Conservation (phyloP, 805 yeast species). For the Komagataella phaffii region DNA sequence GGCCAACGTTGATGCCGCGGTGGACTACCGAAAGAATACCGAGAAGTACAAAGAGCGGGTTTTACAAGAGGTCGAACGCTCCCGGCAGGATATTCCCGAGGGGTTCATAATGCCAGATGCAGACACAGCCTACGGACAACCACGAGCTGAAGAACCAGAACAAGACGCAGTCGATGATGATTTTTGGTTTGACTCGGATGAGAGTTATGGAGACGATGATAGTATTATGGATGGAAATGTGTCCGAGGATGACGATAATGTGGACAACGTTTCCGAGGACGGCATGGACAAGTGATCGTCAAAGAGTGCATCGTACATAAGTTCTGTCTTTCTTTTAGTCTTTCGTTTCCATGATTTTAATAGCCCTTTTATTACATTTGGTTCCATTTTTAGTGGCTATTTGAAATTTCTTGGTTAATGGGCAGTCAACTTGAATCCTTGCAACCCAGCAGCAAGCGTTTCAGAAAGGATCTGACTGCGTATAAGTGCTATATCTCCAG, state of each 20-base stretch:
- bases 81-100: constrained; percentile 75
- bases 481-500: not conserved
- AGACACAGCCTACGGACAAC: constrained; percentile 41
- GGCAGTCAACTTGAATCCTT: not conserved
- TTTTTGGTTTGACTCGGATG: constrained; percentile 7
- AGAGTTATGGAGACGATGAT: constrained; percentile 1
- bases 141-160: constrained; percentile 5
- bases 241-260: constrained; percentile 4
- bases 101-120: constrained; percentile 74
- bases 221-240: constrained; percentile 7
- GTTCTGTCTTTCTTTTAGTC: not conserved
- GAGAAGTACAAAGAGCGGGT: constrained; percentile 67
- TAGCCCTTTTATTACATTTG: not conserved
- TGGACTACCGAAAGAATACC: constrained; percentile 73
- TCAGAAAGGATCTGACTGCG: not conserved
- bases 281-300: constrained; percentile 5
- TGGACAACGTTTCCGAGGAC: not conserved
- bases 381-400: not conserved
- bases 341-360: not conserved
- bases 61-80: constrained; percentile 67
- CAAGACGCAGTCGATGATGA: constrained; percentile 10
- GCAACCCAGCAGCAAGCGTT: not conserved
- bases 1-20: constrained; percentile 93
- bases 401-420: not conserved
- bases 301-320: not conserved